Conservation (phyloP, 345 rosid species). For the Turritis glabra region DNA sequence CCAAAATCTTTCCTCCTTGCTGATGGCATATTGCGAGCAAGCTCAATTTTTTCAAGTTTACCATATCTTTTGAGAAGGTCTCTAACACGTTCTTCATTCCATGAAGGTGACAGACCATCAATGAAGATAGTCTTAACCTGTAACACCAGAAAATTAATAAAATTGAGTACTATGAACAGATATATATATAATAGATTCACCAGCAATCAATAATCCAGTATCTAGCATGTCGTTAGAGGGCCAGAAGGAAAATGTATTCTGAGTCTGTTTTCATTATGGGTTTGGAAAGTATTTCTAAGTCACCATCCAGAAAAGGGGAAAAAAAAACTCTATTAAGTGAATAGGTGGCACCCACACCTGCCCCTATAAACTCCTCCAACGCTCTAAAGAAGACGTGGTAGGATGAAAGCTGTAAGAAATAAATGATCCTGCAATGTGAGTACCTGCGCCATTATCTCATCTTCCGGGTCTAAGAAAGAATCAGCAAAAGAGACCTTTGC, state of each 20-base stretch:
- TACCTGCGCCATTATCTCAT: slow-evolving; percentile 99
- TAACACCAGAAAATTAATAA: slow-evolving; percentile 22
- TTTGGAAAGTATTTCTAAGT: slow-evolving; percentile 7
- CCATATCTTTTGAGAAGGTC: slow-evolving; percentile 74
- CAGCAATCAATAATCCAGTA: neutral
- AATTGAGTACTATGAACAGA: slow-evolving; percentile 14
- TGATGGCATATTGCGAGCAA: slow-evolving; percentile 97
- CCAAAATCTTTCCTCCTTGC: slow-evolving; percentile 98
- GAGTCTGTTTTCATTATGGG: neutral
- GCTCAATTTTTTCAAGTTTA: slow-evolving; percentile 85
- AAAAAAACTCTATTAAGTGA: neutral
- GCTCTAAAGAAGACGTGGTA: slow-evolving; percentile 31
- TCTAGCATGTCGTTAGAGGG: slow-evolving; percentile 22
- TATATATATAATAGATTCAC: slow-evolving; percentile 1
- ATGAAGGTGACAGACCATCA: slow-evolving; percentile 85
- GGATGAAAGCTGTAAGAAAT: slow-evolving; percentile 29
- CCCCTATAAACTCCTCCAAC: slow-evolving; percentile 21
- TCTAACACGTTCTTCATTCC: slow-evolving; percentile 90
- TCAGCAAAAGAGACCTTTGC: slow-evolving; percentile 98
- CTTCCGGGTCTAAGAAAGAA: slow-evolving; percentile 91
- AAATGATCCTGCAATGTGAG: slow-evolving; percentile 35
- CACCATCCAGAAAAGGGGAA: slow-evolving; percentile 7
- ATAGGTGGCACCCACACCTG: slow-evolving; percentile 9
- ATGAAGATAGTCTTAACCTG: slow-evolving; percentile 93
- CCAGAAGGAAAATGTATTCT: neutral